phyloP scores from a whole-genome alignment of 257 asterid species.

The Przewalskia tangutica region DNA sequence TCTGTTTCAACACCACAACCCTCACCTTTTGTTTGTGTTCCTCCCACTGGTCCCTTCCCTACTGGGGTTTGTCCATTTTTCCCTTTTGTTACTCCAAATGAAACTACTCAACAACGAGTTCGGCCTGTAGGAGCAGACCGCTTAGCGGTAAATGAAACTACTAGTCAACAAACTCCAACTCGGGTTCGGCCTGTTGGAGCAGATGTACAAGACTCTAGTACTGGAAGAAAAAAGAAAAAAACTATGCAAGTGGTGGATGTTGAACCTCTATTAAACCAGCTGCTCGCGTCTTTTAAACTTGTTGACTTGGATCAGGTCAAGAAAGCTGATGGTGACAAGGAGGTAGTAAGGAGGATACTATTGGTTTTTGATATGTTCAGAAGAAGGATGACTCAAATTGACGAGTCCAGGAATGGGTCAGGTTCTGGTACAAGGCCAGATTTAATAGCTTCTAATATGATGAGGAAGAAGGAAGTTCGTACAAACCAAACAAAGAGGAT shows the following conservation, averaged over 20 bases:
- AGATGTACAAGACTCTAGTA: conserved; percentile 4
- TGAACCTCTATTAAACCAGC: conserved; percentile 16
- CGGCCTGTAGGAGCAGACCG: no score
- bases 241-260: conserved; percentile 18
- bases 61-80: conserved; percentile 74
- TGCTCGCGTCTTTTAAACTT: conserved; percentile 34
- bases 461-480: conserved; percentile 61
- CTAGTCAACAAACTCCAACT: background rate
- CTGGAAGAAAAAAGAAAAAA: conserved; percentile 40
- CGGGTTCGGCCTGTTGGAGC: conserved; percentile 13
- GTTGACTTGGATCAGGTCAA: conserved; percentile 36
- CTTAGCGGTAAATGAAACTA: no score
- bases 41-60: conserved; percentile 92
- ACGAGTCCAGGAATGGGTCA: conserved; percentile 42
- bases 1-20: conserved; percentile 44
- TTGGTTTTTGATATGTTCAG: conserved; percentile 50
- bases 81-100: conserved; percentile 31
- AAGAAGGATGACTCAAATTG: conserved; percentile 49
- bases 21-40: conserved; percentile 68
- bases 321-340: conserved; percentile 51
- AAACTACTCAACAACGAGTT: conserved; percentile 5
- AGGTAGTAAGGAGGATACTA: conserved; percentile 34
- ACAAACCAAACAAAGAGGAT: conserved; percentile 54
- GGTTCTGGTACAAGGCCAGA: conserved; percentile 67
- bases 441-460: conserved; percentile 37